These are phyloP conservation scores for Maudiozyma humilis DNA, from an alignment of 1,139 yeast genomes.

Conservation along the genomic window DNA sequence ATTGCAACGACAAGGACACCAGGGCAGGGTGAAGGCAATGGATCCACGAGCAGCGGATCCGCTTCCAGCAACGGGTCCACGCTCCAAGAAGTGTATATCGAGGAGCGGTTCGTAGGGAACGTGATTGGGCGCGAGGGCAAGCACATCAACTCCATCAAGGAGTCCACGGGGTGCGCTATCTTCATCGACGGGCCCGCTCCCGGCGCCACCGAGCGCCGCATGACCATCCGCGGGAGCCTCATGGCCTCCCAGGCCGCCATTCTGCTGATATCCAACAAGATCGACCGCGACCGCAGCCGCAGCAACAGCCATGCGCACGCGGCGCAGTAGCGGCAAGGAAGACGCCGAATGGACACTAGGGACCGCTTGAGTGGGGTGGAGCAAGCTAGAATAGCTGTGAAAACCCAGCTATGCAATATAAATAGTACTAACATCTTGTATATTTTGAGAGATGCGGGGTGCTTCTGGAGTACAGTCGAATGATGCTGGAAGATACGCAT, in stretches of 20 bases:
- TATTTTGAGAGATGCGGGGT: no score
- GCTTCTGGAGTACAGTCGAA: no score
- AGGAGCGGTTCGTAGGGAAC: conserved; percentile 72
- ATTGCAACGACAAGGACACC: conserved; percentile 20
- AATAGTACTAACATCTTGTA: no score
- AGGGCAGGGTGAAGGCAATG: no score
- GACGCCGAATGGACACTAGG: no score
- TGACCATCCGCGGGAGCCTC: conserved; percentile 63
- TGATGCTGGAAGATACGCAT: no score
- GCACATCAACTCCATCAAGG: conserved; percentile 71
- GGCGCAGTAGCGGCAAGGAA: no score
- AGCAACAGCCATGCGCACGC: conserved; percentile 7
- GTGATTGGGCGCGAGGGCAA: conserved; percentile 85
- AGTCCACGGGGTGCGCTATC: conserved; percentile 67
- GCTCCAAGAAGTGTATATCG: conserved; percentile 64
- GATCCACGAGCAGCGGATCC: no score
- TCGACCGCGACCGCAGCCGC: conserved; percentile 37
- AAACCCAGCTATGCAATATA: no score
- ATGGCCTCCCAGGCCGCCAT: conserved; percentile 72
- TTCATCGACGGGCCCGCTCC: conserved; percentile 53
- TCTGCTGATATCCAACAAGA: conserved; percentile 65
- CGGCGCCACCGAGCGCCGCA: conserved; percentile 48
- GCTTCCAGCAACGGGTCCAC: no score
- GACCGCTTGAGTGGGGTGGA: no score
- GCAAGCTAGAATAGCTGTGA: no score